phyloP scores from a whole-genome alignment of 495 filamentous ascomycete species.

The Podospora anserina region DNA sequence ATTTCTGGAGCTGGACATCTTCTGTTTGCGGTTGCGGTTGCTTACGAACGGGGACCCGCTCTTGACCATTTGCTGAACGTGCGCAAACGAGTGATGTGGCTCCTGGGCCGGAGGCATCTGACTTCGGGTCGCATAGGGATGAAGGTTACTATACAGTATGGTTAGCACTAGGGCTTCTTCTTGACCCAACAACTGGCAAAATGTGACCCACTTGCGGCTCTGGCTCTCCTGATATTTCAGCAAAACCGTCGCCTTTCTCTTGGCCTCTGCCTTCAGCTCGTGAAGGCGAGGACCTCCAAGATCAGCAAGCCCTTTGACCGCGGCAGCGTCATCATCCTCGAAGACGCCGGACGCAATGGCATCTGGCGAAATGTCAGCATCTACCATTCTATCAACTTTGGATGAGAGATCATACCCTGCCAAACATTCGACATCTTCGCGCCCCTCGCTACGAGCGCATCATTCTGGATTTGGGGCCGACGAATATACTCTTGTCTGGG shows the following conservation, averaged over 20 bases:
- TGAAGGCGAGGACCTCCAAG: conserved; percentile 29
- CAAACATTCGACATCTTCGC: not conserved
- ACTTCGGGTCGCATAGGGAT: not conserved
- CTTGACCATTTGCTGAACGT: not conserved
- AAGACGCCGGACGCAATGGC: conserved; percentile 24
- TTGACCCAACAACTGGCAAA: not conserved
- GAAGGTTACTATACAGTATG: not conserved
- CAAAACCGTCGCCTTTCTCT: conserved; percentile 4
- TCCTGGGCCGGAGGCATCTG: not conserved
- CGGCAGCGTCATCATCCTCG: conserved; percentile 29
- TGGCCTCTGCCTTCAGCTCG: conserved; percentile 1
- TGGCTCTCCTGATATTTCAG: conserved; percentile 9
- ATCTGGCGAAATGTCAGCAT: conserved; percentile 7
- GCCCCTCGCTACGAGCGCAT: not conserved
- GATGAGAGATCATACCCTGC: not conserved
- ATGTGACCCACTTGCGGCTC: not conserved
- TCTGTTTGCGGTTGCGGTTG: not conserved
- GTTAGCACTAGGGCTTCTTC: not conserved
- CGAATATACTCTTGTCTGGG: not conserved
- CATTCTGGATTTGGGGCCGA: not conserved
- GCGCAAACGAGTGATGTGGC: not conserved
- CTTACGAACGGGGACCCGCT: not conserved
- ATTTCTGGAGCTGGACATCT: not conserved
- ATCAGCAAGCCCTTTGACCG: conserved; percentile 27
- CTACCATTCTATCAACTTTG: not conserved